These are phyloP conservation scores for Hymenoscyphus linearis DNA, from an alignment of 2,329 filamentous ascomycete species.

Conservation along the genomic window DNA sequence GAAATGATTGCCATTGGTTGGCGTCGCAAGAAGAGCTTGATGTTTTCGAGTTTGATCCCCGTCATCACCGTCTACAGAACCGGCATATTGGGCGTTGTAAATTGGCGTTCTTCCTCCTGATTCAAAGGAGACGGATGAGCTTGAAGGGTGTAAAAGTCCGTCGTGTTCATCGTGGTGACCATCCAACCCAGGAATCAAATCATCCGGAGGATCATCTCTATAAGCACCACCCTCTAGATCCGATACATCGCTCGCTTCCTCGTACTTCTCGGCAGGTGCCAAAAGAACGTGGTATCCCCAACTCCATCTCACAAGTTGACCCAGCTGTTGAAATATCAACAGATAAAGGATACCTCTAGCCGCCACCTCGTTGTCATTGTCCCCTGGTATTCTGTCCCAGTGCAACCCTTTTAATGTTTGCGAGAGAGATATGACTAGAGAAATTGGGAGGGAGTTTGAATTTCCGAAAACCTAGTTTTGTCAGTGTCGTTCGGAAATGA, in stretches of 20 bases:
- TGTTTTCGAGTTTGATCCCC: constrained; percentile 37
- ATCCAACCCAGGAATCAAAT: constrained; percentile 44
- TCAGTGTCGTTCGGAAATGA: constrained; percentile 11
- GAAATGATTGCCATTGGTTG: constrained; percentile 23
- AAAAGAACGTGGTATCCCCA: constrained; percentile 96
- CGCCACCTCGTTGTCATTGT: constrained; percentile 92
- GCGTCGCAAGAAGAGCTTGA: constrained; percentile 18
- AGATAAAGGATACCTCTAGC: constrained; percentile 93
- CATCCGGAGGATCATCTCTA: constrained; percentile 39
- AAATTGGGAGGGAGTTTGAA: constrained; percentile 96
- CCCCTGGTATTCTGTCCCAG: constrained; percentile 85
- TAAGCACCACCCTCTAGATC: constrained; percentile 48
- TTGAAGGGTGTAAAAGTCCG: constrained; percentile 12
- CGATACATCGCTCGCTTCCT: constrained; percentile 43
- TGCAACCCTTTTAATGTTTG: constrained; percentile 88
- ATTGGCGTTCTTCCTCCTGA: constrained; percentile 32
- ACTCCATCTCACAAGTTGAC: constrained; percentile 92
- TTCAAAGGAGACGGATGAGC: constrained; percentile 24
- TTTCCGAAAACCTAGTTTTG: constrained; percentile 75
- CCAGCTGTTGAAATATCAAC: constrained; percentile 94
- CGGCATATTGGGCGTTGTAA: constrained; percentile 26
- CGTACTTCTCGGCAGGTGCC: constrained; percentile 73
- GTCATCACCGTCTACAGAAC: constrained; percentile 32
- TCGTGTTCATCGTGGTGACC: constrained; percentile 34
- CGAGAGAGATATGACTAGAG: constrained; percentile 86